Evolutionary conservation across 257 asterid species (phyloP), one percentile per base, ranked within the genome.

Genomic region (Fraxinus quadrangulata): DNA sequence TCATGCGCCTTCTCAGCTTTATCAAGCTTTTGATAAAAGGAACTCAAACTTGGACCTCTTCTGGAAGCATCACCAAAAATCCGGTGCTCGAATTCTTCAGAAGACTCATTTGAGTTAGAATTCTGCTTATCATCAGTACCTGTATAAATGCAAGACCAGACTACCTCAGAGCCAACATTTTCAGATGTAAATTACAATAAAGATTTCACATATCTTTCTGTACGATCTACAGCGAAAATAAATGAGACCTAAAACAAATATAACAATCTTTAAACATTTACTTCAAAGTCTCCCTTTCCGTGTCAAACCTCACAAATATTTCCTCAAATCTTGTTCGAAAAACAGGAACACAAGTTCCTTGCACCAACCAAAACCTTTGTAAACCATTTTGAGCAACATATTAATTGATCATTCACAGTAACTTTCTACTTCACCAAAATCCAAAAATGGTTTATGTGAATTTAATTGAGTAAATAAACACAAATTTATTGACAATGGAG

Each of bases 21-120:
- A 70, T 81, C 91, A 14, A 88, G 85, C 82, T 87, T 84, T 70
- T 40, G 74, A 75, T 67, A 92, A 86, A 93, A 84, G 67, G 90
- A 66, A 71, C 39, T 73, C 30, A 83, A 36, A 71, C n/a, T 80
- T 56, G 82, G 67, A 36, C 63, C 69, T 67, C 72, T 77, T 39
- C 79, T 84, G 8, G 31, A 9, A 4, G 17, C 77, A 26, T 77
- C 84, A 31, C 91, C 78, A 70, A 83, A 83, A 70, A 79, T 77
- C 23, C 87, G 86, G 61, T 80, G 85, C 83, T 77, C 89, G 78
- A 80, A 87, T 49, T 87, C 90, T 75, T 86, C 92, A 77, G 72
- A n/a, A 5, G 89, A 81, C 79, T 80, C 93, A 9, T 70, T 51
- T 3, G 87, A 45, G 80, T 86, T 78, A 2, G 63, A 30, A 0